Base-by-base conservation (phyloP, 352 stramenopile genomes). In the Stramenopiles sp. region DNA sequence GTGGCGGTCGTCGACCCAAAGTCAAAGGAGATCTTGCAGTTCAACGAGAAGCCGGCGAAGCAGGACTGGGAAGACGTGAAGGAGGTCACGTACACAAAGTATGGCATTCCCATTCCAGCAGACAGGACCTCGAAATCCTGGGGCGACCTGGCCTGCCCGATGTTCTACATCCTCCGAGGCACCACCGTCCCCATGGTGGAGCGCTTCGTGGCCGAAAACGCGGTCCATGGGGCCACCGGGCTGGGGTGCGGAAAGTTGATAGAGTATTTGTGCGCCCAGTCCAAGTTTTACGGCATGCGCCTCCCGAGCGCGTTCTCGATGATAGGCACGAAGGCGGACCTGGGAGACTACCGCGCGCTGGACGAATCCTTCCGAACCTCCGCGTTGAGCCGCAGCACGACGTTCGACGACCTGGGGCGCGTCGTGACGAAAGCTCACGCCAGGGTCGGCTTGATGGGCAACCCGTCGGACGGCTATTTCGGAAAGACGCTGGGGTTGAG, bases 401-500 rank as follows among this genome's bases (percentile, higher is more conserved):
- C 25, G 12, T 12, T 53, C 12, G 43, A 25, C 25, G 43, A 25
- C 43, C 43, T 53, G 12, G 43, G 25, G 12, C 12, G 43, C 12
- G 25, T 53, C 25, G 43, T 18, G 43, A 53, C 12, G 43, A 53
- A 12, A 53, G 12, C 43, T 12, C 25, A 79, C 71, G 77, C 75
- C n/a, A 73, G 81, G 6, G 77, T 84, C 30, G 81, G 81, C 31
- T 37, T 85, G 4, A 76, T 85, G 34, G 81, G 81, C n/a, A 85
- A 85, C 74, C 81, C 81, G 12, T 81, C 76, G 1, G 81, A 85
- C 75, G 81, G 81, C 0, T 85, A 81, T 74, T 74, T 78, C 53
- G 81, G 81, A 6, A 81, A 82, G 34, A 85, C 80, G 12, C 49
- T 85, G n/a, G 75, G 77, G 30, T 75, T 83, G 34, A 80, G 78